Conservation (phyloP, 1,139 yeast species). For the Suhomyces bokatorum region DNA sequence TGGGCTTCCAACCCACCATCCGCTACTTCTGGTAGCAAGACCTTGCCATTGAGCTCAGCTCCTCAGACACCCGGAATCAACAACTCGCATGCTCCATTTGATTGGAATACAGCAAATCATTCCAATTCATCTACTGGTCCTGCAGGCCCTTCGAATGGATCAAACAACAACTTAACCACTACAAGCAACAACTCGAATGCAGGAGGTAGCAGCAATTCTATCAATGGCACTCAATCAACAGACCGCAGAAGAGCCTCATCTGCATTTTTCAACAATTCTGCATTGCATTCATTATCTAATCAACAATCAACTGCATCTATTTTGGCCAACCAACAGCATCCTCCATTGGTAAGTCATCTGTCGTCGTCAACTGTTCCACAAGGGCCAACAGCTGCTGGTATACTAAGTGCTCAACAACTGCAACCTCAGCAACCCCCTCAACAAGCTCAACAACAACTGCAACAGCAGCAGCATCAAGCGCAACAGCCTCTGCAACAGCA, state of each 20-base stretch:
- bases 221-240: slow-evolving; percentile 7
- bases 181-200: slow-evolving; percentile 9
- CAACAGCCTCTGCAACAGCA: not conserved
- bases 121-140: slow-evolving; percentile 8
- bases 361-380: slow-evolving; percentile 10
- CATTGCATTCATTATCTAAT: slow-evolving; percentile 13
- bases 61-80: slow-evolving; percentile 42
- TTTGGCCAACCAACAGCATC: slow-evolving; percentile 14
- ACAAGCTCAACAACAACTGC: not conserved
- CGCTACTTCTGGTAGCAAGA: slow-evolving; percentile 2
- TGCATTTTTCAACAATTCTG: slow-evolving; percentile 32
- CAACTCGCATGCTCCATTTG: slow-evolving; percentile 16
- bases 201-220: slow-evolving; percentile 2
- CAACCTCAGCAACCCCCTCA: slow-evolving; percentile 18
- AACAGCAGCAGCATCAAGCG: not conserved
- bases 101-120: slow-evolving; percentile 14
- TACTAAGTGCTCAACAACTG: slow-evolving; percentile 11
- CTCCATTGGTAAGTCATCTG: slow-evolving; percentile 8
- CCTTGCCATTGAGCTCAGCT: slow-evolving; percentile 25
- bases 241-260: slow-evolving; percentile 39
- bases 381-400: slow-evolving; percentile 22
- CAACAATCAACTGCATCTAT: slow-evolving; percentile 11
- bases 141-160: slow-evolving; percentile 10
- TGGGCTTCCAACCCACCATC: slow-evolving; percentile 28
- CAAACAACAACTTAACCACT: slow-evolving; percentile 8